A percentile compares a stretch with the other conserved stretches of the same genome.
These are phyloP conservation scores for Sedum album DNA, from an alignment of 164 flowering plant species.

Conservation along the genomic window DNA sequence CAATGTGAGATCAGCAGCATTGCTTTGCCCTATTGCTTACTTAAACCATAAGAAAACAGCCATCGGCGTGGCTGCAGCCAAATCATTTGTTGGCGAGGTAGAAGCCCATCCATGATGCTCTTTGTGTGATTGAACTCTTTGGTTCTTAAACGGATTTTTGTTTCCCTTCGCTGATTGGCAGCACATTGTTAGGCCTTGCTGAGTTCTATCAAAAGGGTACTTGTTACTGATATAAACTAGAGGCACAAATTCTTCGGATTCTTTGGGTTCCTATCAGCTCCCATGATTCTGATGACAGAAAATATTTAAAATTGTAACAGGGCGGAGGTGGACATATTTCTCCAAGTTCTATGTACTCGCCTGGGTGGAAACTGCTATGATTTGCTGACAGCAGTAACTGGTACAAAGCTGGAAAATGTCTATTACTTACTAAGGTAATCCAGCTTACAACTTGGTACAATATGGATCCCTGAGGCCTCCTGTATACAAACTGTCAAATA, in stretches of 20 bases:
- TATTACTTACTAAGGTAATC: conserved; percentile 29
- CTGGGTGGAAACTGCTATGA: conserved; percentile 62
- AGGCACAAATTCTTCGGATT: no score
- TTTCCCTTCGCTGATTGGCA: background rate
- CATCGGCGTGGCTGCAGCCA: no score
- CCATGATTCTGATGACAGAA: no score
- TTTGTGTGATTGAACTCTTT: background rate
- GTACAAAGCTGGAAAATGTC: conserved; percentile 14
- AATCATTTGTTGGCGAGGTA: conserved; percentile 76
- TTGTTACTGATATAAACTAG: background rate
- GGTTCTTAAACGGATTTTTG: background rate
- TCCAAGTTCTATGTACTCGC: conserved; percentile 32
- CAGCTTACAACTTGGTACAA: conserved; percentile 26
- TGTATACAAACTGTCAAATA: conserved; percentile 46
- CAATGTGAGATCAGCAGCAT: no score
- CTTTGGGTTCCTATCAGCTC: no score
- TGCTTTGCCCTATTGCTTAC: no score
- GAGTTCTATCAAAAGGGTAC: conserved; percentile 78
- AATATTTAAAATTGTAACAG: conserved; percentile 19
- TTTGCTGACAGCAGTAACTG: conserved; percentile 30
- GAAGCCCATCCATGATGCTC: background rate
- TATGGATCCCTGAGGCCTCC: conserved; percentile 50
- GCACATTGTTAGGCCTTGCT: conserved; percentile 34
- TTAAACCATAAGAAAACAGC: no score
- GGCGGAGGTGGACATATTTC: conserved; percentile 25